These are phyloP conservation scores for Naegleria lovaniensis DNA, from an alignment of 208 protist genomes.

Conservation along the genomic window DNA sequence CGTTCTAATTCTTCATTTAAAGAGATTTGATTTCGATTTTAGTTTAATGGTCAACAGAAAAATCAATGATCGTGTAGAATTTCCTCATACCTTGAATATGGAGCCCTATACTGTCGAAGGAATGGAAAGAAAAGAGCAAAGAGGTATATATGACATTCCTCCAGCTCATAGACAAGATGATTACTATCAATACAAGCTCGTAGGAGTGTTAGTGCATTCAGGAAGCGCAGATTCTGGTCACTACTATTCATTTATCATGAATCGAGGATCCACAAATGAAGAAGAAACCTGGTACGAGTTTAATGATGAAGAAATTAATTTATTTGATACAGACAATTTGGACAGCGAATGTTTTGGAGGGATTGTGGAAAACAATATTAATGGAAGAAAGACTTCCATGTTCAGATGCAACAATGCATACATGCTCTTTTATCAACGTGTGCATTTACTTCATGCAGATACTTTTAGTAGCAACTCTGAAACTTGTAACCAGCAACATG, in stretches of 20 bases:
- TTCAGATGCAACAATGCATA: conserved; percentile 33
- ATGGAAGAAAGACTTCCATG: background rate
- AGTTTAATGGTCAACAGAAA: conserved; percentile 60
- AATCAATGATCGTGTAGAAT: conserved; percentile 63
- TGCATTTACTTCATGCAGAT: background rate
- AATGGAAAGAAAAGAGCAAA: conserved; percentile 37
- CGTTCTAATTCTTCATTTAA: conserved; percentile 67
- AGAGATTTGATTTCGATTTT: conserved; percentile 79
- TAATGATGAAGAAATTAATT: conserved; percentile 59
- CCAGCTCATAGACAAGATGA: background rate
- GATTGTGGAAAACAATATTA: background rate
- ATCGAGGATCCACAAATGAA: conserved; percentile 18
- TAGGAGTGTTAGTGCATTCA: conserved; percentile 65
- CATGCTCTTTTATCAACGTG: conserved; percentile 44
- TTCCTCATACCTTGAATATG: conserved; percentile 62
- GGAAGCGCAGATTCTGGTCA: conserved; percentile 66
- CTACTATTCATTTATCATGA: conserved; percentile 59
- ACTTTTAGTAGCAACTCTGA: background rate
- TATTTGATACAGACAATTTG: conserved; percentile 40
- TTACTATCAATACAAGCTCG: conserved; percentile 58
- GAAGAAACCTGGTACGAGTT: conserved; percentile 56
- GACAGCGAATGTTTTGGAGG: conserved; percentile 24
- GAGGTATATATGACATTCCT: conserved; percentile 31
- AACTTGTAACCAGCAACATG: background rate
- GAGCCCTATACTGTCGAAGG: conserved; percentile 60